Evolutionary conservation across 2,329 filamentous ascomycete genomes (phyloP).

Genomic region (Diplodia mutila): DNA sequence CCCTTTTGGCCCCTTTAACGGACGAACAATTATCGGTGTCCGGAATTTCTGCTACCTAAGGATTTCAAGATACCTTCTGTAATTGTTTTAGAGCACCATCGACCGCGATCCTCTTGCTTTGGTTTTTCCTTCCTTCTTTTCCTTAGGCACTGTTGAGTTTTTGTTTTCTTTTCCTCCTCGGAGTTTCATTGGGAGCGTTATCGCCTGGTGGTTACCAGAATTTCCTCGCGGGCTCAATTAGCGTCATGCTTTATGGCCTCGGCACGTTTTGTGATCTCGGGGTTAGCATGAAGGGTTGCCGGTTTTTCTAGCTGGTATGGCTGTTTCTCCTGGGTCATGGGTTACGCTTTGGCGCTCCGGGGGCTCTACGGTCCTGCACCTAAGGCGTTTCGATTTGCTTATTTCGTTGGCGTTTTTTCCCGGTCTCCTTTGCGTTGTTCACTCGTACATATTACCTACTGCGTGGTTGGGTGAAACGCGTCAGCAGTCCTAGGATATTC

Average conservation of each 20-base stretch:
- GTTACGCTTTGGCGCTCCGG: slow-evolving; percentile 15
- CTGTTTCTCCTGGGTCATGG: slow-evolving; percentile 6
- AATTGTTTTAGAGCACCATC: slow-evolving; percentile 21
- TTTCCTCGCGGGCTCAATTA: slow-evolving; percentile 3
- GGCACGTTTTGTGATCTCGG: slow-evolving; percentile 20
- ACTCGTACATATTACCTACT: slow-evolving; percentile 13
- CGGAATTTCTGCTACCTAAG: slow-evolving; percentile 21
- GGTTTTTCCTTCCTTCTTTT: not conserved
- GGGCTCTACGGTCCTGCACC: slow-evolving; percentile 4
- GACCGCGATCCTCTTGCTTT: slow-evolving; percentile 1
- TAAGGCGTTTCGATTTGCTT: not conserved
- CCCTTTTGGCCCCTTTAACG: slow-evolving; percentile 14
- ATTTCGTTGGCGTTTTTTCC: slow-evolving; percentile 1
- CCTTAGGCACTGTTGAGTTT: not conserved
- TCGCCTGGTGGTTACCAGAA: not conserved
- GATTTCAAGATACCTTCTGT: slow-evolving; percentile 24
- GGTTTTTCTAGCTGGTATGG: slow-evolving; percentile 13
- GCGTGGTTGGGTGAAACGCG: not conserved
- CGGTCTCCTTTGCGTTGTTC: not conserved
- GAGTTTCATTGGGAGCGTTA: slow-evolving; percentile 8
- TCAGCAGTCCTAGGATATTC: not conserved
- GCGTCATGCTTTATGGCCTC: slow-evolving; percentile 12
- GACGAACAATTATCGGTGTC: slow-evolving; percentile 8
- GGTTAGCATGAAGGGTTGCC: slow-evolving; percentile 14
- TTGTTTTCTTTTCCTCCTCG: not conserved